Percentiles rank a stretch among this genome's conserved stretches.
Conservation (phyloP, 495 filamentous ascomycete genomes). For the Talaromyces trachyspermus region DNA sequence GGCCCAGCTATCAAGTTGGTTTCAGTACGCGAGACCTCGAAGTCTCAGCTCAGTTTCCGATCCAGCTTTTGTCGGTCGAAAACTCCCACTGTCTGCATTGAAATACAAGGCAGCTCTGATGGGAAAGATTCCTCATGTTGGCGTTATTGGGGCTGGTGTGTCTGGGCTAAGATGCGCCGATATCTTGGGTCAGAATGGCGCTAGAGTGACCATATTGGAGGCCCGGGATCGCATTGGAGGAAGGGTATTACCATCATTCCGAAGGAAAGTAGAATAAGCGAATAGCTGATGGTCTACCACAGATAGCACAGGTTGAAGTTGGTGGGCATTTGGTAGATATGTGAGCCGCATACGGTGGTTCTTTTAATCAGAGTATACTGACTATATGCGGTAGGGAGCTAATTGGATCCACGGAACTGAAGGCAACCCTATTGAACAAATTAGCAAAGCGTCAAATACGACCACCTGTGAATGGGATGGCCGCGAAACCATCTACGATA, state of each 20-base stretch:
- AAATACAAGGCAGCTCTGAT: conserved; percentile 14
- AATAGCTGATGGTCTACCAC: background rate
- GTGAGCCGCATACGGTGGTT: conserved; percentile 17
- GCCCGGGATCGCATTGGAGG: conserved; percentile 79
- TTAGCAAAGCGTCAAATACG: conserved; percentile 65
- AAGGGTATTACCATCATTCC: conserved; percentile 41
- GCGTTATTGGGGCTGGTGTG: conserved; percentile 79
- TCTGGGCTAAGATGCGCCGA: conserved; percentile 85
- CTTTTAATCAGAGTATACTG: conserved; percentile 3
- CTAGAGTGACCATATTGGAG: conserved; percentile 78
- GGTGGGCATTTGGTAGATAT: conserved; percentile 40
- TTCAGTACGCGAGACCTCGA: conserved; percentile 1
- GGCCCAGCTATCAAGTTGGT: conserved; percentile 1
- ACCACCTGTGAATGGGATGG: conserved; percentile 47
- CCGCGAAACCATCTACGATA: conserved; percentile 50
- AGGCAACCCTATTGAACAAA: conserved; percentile 73
- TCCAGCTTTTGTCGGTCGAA: conserved; percentile 7
- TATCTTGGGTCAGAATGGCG: conserved; percentile 68
- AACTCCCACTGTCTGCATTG: conserved; percentile 6
- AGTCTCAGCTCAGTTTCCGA: background rate
- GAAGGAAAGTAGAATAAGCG: background rate
- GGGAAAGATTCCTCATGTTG: conserved; percentile 46
- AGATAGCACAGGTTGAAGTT: conserved; percentile 34
- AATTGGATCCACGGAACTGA: conserved; percentile 95
- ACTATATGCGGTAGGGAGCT: conserved; percentile 48